phyloP scores from a whole-genome alignment of 345 rosid genomes.

The Gossypium herbaceum region DNA sequence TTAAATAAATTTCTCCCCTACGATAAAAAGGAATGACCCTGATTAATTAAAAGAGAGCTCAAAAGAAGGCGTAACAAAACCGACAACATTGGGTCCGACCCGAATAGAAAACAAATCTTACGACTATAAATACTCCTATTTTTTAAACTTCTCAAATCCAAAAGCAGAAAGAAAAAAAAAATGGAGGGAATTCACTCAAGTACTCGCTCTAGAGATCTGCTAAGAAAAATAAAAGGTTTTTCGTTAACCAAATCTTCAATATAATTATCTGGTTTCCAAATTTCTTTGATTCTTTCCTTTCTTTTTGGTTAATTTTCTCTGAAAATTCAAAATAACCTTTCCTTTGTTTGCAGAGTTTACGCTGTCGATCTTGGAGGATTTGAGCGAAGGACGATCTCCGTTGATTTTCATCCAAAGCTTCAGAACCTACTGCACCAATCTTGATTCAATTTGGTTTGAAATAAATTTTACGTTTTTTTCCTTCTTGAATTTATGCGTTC shows the following conservation, averaged over 20 bases:
- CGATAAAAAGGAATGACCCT: too few relatives aligned
- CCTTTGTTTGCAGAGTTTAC: constrained; percentile 49
- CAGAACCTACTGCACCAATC: constrained; percentile 56
- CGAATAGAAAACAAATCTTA: background rate
- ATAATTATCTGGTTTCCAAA: background rate
- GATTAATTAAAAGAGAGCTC: too few relatives aligned
- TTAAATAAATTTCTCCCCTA: too few relatives aligned
- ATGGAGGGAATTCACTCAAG: constrained; percentile 60
- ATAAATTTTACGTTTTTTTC: background rate
- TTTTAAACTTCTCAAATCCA: background rate
- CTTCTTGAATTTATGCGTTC: background rate
- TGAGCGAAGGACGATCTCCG: constrained; percentile 48
- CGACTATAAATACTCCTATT: background rate
- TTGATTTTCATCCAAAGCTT: constrained; percentile 46
- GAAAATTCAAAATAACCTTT: background rate
- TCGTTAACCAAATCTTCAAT: background rate
- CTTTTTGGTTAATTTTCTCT: background rate
- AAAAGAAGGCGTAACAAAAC: too few relatives aligned
- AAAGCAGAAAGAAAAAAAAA: background rate
- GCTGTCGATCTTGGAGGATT: constrained; percentile 45
- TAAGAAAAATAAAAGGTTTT: constrained; percentile 60
- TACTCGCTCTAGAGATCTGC: constrained; percentile 32
- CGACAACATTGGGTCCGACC: background rate
- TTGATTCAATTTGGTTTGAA: constrained; percentile 46
- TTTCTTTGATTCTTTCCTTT: background rate